Evolutionary conservation across 2,329 filamentous ascomycete genomes (phyloP).

Genomic region (Rhinocladiella similis): DNA sequence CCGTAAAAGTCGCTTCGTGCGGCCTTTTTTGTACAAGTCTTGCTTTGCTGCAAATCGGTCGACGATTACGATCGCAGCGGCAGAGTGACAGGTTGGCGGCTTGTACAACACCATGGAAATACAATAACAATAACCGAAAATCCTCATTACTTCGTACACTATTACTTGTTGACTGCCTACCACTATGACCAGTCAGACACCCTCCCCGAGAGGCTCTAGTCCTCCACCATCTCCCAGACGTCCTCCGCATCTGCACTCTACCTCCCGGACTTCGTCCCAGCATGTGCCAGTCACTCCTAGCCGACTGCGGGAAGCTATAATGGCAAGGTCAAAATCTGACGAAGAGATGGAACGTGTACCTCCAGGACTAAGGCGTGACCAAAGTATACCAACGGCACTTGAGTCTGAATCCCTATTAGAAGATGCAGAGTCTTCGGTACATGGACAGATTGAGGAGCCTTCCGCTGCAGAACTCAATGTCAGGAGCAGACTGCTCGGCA

Average conservation of each 20-base stretch:
- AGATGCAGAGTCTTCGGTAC: conserved; percentile 3
- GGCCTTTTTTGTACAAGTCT: neutral
- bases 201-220: conserved; percentile 9
- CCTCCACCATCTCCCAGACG: conserved; percentile 20
- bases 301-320: conserved; percentile 26
- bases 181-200: conserved; percentile 7
- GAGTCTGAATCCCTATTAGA: conserved; percentile 19
- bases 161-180: neutral
- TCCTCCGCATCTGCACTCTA: conserved; percentile 8
- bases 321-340: conserved; percentile 19
- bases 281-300: conserved; percentile 28
- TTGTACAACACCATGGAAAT: neutral
- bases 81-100: neutral
- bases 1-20: neutral
- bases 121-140: neutral
- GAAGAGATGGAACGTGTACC: conserved; percentile 9
- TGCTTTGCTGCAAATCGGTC: too few species aligned
- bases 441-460: conserved; percentile 23
- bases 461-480: conserved; percentile 31
- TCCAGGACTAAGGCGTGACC: conserved; percentile 8
- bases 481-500: conserved; percentile 41
- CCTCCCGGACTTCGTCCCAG: conserved; percentile 11
- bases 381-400: conserved; percentile 11
- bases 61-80: too few species aligned
- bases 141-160: neutral